Base-by-base conservation (phyloP, 2,329 filamentous ascomycete species). In the Pleomassaria siparia region DNA sequence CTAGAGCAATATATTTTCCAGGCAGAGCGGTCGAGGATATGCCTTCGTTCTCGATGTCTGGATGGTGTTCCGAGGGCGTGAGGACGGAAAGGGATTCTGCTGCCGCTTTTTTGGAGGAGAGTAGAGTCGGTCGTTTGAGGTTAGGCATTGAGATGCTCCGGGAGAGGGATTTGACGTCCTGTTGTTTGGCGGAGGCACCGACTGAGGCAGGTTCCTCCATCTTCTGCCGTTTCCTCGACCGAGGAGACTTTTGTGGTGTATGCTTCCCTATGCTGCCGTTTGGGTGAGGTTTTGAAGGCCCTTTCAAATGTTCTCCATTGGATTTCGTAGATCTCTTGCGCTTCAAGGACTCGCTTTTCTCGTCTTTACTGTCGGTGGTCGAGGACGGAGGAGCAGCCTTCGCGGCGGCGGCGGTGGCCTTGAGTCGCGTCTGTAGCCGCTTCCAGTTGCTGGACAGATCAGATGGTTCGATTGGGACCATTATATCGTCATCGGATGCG, bases 1-100 rank as follows among this genome's bases (percentile, higher is more conserved):
- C 94, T 39, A 99, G 83, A 16, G 89, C 88, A 33, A 99, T 75
- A 69, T 95, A 99, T 78, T 94, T 95, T 43, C 92, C 94, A 16
- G 91, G 75, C 44, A 90, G 82, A 28, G 87, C 73, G 5, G 79
- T 82, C 20, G 75, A 70, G 53, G 66, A 70, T 2, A 74, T 61
- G 45, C 76, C 74, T 53, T 69, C 68, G 53, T 78, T 77, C 45
- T 69, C 63, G 40, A 72, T 58, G 40, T 78, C 60, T 55, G 67
- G 59, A 63, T 73, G 54, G 57, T 59, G 56, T 46, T 73, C 56
- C 10, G 76, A 69, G 22, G 66, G 59, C 13, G 72, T 69, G 22
- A 82, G 72, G 50, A 79, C 70, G 2, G 80, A 77, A 53, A 76
- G 76, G 46, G 76, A 70, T 47, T 76, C 77, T 30, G 87, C 64